Evolutionary conservation across 257 asterid genomes (phyloP), one percentile per base, ranked within the genome.

Genomic region (Nicotiana tomentosiformis): DNA sequence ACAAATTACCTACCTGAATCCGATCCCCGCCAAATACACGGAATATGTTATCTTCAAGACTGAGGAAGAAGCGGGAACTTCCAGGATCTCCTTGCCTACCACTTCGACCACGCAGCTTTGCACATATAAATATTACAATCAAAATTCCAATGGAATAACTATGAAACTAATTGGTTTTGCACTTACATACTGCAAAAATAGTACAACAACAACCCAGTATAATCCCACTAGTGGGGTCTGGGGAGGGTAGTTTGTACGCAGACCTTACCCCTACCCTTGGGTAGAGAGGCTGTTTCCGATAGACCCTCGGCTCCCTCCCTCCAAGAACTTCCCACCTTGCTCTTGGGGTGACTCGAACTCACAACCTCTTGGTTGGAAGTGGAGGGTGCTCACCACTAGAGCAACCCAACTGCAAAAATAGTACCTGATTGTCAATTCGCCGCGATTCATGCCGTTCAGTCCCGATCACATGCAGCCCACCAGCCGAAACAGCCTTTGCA

Each of bases 1-100:
- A 80, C 20, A 53, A 43, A 74, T 67, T 23, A 76, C 43, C 53
- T 35, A 94, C 99, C 98, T 96, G 98, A 83, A 96, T 94, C 83
- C 99, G 89, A 90, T 96, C 99, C 49, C 99, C 99, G 5, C 99
- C 99, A 89, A 96, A 96, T 80, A 96, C 89, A 84, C 99, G 99
- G 85, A 96, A 96, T 78, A 96, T 90, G 91, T 94, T 94, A 86
- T 96, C 99, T 90, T 96, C 99, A 66, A 96, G 99, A 88, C 99
- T 96, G 80, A 96, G 97, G 88, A 96, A 94, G 87, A 96, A 96
- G 64, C 99, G 97, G 65, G 99, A 94, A 91, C 99, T 93, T 89
- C 99, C 99, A 80, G 99, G 97, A 88, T 96, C 99, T 77, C 99
- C 99, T 88, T 96, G 99, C 87, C 99, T 91, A 88, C 99, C 99